Evolutionary conservation across 1,139 yeast species (phyloP), one percentile per base, ranked within the genome.

Genomic region (Candida pseudoviswanathii): DNA sequence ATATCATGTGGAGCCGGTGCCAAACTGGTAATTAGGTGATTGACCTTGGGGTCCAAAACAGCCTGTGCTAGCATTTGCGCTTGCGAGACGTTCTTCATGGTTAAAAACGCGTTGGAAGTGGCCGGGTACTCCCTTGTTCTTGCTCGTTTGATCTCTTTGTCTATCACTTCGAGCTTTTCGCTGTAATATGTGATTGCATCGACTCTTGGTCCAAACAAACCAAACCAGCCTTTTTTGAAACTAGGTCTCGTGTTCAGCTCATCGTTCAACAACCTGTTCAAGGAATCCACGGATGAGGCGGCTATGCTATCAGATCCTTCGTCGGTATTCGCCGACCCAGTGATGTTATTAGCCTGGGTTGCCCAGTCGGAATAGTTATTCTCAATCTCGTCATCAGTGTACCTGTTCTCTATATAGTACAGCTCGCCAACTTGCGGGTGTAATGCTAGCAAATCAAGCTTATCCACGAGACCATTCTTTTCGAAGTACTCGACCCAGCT

Each of bases 41-140:
- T 80, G 1, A 89, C 86, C 48, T 84, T 78, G 0, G 96, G 96
- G 54, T 90, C 95, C 46, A 89, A 70, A 0, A 89, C 88, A 0
- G 96, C 89, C 63, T 90, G 97, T 0, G 96, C 95, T 6, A 90
- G 84, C 86, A 89, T 83, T 63, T 89, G 97, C 1, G 96, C 96
- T 58, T 86, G 84, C 0, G 95, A 89, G 7, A 89, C 96, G 1
- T 89, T 79, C 54, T 85, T 86, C 94, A 89, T 85, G 1, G 96
- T 89, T 24, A 89, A 81, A 65, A 89, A 89, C 0, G 96, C 96
- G 9, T 75, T 68, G 5, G 79, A 72, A 4, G 77, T 71, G 1
- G 91, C 85, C 0, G 91, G 82, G 57, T 83, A 86, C 52, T 84
- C 86, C 51, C 82, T 73, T 31, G 66, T 68, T 52, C 92, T 72